Conservation (phyloP, 2,329 filamentous ascomycete genomes). For the Ascochyta fabae region DNA sequence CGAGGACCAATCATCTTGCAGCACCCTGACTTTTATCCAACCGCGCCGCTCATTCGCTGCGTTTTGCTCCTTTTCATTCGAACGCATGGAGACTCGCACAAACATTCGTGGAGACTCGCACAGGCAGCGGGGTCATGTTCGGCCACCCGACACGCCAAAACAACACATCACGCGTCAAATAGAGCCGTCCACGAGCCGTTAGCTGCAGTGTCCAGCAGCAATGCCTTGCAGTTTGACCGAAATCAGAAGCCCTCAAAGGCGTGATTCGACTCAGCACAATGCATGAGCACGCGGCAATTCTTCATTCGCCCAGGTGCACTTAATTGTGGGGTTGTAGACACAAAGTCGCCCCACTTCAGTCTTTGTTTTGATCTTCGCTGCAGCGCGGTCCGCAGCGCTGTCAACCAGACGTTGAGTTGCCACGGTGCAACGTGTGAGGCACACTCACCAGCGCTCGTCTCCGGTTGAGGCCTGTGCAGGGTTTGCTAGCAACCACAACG, state of each 20-base stretch:
- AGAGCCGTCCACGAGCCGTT: conserved; percentile 13
- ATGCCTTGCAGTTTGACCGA: conserved; percentile 12
- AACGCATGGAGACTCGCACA: conserved; percentile 1
- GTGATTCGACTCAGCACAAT: conserved; percentile 31
- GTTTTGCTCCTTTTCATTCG: conserved; percentile 7
- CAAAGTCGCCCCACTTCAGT: conserved; percentile 7
- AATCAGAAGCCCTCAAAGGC: neutral
- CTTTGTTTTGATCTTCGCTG: conserved; percentile 19
- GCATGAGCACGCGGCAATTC: conserved; percentile 43
- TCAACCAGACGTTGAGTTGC: conserved; percentile 18
- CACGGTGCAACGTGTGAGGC: conserved; percentile 1
- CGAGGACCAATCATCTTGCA: conserved; percentile 11
- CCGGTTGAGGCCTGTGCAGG: neutral
- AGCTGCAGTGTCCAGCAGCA: conserved; percentile 15
- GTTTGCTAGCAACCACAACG: neutral
- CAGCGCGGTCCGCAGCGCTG: conserved; percentile 18
- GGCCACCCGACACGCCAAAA: conserved; percentile 27
- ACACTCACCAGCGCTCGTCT: neutral
- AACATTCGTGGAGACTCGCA: conserved; percentile 5
- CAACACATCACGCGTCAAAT: conserved; percentile 31
- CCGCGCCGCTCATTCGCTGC: conserved; percentile 14
- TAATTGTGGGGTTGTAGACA: conserved; percentile 26
- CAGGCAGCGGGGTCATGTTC: conserved; percentile 15
- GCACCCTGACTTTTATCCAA: conserved; percentile 7
- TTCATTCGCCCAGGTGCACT: conserved; percentile 33